Percentiles rank a stretch among this genome's conserved stretches.
These are phyloP conservation scores for Isoetes taiwanensis DNA, from an alignment of 75 land plant species.

Conservation along the genomic window DNA sequence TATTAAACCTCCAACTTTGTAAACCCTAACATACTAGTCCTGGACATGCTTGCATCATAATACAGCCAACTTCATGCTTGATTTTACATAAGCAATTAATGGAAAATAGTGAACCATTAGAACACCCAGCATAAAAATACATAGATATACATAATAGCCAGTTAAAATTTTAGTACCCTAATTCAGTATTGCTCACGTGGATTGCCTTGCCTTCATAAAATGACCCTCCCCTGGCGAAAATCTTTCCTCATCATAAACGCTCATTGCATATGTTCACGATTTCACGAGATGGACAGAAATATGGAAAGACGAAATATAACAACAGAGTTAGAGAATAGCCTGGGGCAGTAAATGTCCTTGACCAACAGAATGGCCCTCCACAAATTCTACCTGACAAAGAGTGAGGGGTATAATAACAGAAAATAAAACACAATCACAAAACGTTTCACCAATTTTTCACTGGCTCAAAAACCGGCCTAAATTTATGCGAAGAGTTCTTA, in stretches of 20 bases:
- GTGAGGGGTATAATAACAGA: no score
- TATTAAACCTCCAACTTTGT: no score
- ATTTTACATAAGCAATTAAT: no score
- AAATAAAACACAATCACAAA: neutral
- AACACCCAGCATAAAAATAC: no score
- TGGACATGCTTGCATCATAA: no score
- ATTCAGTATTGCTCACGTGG: slow-evolving; percentile 66
- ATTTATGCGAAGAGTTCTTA: neutral
- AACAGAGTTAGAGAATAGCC: slow-evolving; percentile 3
- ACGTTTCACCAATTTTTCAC: neutral
- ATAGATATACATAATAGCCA: slow-evolving; percentile 38
- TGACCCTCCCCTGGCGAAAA: slow-evolving; percentile 96
- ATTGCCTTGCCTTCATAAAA: slow-evolving; percentile 79
- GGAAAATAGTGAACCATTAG: no score
- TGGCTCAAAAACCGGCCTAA: neutral
- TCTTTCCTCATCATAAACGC: no score
- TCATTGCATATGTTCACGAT: no score
- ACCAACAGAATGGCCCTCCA: slow-evolving; percentile 94
- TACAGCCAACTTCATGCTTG: no score
- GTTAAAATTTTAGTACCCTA: no score
- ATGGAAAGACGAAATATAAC: neutral
- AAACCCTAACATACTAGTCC: no score
- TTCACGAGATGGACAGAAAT: neutral
- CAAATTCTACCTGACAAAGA: slow-evolving; percentile 78
- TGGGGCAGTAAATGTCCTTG: slow-evolving; percentile 66